These are phyloP conservation scores for Taiozyma sp. DNA, from an alignment of 1,139 yeast species.

Conservation along the genomic window DNA sequence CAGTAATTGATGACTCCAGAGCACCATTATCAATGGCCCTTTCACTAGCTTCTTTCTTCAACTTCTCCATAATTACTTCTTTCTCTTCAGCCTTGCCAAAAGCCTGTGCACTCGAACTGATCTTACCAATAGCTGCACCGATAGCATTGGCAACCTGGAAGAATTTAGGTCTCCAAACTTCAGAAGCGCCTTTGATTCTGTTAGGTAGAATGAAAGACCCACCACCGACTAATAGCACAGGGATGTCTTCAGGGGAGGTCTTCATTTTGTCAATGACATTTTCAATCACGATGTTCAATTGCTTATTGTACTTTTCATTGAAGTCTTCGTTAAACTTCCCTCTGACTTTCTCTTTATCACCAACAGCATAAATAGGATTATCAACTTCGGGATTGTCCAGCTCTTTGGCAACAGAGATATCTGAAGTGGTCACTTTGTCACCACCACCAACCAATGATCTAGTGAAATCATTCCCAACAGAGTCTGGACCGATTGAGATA, in stretches of 20 bases:
- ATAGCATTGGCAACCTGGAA: constrained; percentile 41
- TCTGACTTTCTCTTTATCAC: constrained; percentile 21
- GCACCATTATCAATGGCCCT: constrained; percentile 30
- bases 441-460: constrained; percentile 37
- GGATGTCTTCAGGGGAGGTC: constrained; percentile 38
- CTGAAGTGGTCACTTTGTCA: constrained; percentile 31
- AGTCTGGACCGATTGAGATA: constrained; percentile 39
- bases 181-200: constrained; percentile 34
- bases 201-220: constrained; percentile 39
- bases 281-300: constrained; percentile 24
- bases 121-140: constrained; percentile 42
- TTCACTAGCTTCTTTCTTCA: constrained; percentile 24
- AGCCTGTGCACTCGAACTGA: constrained; percentile 28
- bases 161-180: constrained; percentile 35
- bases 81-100: constrained; percentile 24
- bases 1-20: constrained; percentile 24
- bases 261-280: constrained; percentile 36
- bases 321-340: constrained; percentile 16
- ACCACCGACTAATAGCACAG: constrained; percentile 41
- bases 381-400: constrained; percentile 5
- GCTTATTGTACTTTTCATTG: constrained; percentile 5
- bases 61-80: constrained; percentile 24
- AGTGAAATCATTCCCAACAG: constrained; percentile 35
- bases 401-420: constrained; percentile 28
- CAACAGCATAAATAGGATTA: constrained; percentile 19